Evolutionary conservation across 2,329 filamentous ascomycete genomes (phyloP).

Genomic region (Sporothrix humicola): DNA sequence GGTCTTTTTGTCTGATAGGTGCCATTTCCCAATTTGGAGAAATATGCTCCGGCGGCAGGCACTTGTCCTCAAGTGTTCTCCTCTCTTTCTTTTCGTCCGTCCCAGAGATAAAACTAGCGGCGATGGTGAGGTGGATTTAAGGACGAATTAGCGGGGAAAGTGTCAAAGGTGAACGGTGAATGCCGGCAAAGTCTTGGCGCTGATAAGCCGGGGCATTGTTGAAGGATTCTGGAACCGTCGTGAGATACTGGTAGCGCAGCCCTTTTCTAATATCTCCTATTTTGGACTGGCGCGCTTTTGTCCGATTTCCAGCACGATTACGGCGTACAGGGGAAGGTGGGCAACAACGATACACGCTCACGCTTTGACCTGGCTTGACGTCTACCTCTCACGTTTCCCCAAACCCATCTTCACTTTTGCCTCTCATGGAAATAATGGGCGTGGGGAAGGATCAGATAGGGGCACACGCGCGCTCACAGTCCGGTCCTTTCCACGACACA

Average conservation of each 20-base stretch:
- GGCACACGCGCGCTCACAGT: neutral
- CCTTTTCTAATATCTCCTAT: conserved; percentile 5
- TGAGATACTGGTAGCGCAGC: neutral
- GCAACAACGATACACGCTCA: neutral
- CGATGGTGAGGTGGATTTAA: neutral
- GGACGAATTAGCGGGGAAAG: neutral
- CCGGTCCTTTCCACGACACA: neutral
- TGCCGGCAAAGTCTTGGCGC: conserved; percentile 1
- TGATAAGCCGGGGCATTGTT: neutral
- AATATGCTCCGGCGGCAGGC: neutral
- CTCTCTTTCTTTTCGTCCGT: too few species aligned
- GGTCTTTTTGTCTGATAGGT: neutral
- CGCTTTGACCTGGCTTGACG: neutral
- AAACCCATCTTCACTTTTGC: neutral
- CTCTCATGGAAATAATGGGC: conserved; percentile 4
- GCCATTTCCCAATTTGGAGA: neutral
- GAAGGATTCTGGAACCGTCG: neutral
- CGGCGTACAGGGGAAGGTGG: neutral
- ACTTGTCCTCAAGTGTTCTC: neutral
- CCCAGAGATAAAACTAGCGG: neutral
- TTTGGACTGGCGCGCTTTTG: neutral
- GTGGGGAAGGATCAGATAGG: neutral
- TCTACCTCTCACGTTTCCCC: neutral
- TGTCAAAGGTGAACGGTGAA: neutral
- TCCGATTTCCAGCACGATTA: neutral